phyloP scores from a whole-genome alignment of 1,284 basidiomycete species.

The Inonotus hispidus region DNA sequence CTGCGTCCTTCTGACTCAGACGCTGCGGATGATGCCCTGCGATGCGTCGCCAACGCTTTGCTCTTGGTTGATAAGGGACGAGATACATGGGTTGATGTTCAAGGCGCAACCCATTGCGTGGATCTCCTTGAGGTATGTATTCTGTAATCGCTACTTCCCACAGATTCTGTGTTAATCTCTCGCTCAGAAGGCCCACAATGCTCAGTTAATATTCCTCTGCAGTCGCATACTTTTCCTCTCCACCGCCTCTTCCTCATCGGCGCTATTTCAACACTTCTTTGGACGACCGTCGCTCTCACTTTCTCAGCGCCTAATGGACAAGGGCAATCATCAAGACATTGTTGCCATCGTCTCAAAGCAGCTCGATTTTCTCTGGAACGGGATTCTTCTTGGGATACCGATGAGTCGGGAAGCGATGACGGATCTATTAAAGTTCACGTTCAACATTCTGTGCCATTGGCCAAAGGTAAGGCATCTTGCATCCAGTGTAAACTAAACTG shows the following conservation, averaged over 20 bases:
- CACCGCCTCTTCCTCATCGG: slow-evolving; percentile 44
- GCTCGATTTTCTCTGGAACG: slow-evolving; percentile 44
- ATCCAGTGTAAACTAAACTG: neutral
- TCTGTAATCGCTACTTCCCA: slow-evolving; percentile 10
- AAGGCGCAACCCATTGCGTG: slow-evolving; percentile 54
- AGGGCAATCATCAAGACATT: slow-evolving; percentile 33
- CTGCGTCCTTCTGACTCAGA: slow-evolving; percentile 28
- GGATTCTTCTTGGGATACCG: slow-evolving; percentile 43
- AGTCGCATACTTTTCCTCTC: slow-evolving; percentile 72
- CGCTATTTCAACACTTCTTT: slow-evolving; percentile 7
- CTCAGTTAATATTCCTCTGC: slow-evolving; percentile 66
- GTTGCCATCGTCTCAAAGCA: slow-evolving; percentile 56
- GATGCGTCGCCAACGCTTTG: slow-evolving; percentile 71
- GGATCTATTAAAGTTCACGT: slow-evolving; percentile 71
- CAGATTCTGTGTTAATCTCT: neutral
- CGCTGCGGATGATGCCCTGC: slow-evolving; percentile 62
- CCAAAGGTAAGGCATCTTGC: slow-evolving; percentile 39
- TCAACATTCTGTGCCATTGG: slow-evolving; percentile 72
- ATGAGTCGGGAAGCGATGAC: slow-evolving; percentile 66
- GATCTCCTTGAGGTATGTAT: slow-evolving; percentile 55
- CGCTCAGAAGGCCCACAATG: slow-evolving; percentile 50
- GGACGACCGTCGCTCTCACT: slow-evolving; percentile 32
- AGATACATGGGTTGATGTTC: slow-evolving; percentile 46
- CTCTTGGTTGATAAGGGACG: slow-evolving; percentile 63
- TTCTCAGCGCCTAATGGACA: slow-evolving; percentile 46